Percentiles rank a stretch among this genome's conserved stretches.
Conservation (phyloP, 169 alveolate species). For the Babesia sp. region DNA sequence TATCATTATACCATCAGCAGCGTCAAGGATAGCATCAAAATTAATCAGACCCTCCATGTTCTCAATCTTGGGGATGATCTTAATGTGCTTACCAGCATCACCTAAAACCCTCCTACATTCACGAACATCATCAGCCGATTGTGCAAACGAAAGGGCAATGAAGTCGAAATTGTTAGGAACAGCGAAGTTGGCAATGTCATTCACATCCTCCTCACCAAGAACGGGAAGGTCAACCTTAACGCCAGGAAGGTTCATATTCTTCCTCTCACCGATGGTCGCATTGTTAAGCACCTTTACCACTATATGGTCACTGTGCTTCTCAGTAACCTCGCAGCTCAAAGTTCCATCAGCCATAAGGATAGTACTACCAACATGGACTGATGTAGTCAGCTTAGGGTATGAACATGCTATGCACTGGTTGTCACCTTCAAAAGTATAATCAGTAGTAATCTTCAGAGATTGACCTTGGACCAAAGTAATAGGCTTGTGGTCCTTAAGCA, state of each 20-base stretch:
- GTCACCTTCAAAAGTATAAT: conserved; percentile 91
- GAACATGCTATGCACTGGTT: conserved; percentile 90
- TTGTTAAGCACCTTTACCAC: conserved; percentile 88
- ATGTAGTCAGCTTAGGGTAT: conserved; percentile 88
- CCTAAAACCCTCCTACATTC: conserved; percentile 77
- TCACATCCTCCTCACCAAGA: conserved; percentile 95
- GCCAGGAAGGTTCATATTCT: conserved; percentile 98
- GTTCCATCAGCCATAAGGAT: conserved; percentile 97
- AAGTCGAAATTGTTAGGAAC: conserved; percentile 93
- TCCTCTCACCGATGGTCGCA: conserved; percentile 93
- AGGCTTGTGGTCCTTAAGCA: conserved; percentile 87
- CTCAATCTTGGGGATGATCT: conserved; percentile 96
- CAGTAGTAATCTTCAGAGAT: conserved; percentile 91
- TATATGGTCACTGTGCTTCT: conserved; percentile 82
- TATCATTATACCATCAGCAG: conserved; percentile 97
- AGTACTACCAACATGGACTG: conserved; percentile 91
- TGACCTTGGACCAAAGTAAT: conserved; percentile 89
- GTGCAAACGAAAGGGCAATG: conserved; percentile 91
- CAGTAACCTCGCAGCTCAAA: conserved; percentile 88
- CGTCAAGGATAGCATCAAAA: conserved; percentile 92
- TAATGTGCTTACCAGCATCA: conserved; percentile 89
- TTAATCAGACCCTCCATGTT: conserved; percentile 94
- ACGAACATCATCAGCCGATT: conserved; percentile 78
- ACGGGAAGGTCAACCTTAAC: conserved; percentile 96
- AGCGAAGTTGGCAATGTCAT: conserved; percentile 95